Evolutionary conservation across 768 basidiomycete species (phyloP), one percentile per base, ranked within the genome.

Genomic region (Leccinum ochraceum): DNA sequence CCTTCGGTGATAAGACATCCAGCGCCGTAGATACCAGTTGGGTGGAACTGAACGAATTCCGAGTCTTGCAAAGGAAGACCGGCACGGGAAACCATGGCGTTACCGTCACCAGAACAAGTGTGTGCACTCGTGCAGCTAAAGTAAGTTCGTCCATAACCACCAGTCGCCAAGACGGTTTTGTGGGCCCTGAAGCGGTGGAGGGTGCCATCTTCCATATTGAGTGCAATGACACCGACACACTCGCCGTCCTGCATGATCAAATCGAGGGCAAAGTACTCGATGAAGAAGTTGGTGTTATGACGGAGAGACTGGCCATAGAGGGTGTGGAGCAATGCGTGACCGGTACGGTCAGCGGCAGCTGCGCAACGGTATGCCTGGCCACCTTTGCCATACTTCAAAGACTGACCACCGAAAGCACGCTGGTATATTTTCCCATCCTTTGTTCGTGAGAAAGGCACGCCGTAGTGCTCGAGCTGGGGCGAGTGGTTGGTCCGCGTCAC

Each of bases 41-140:
- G 97, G 76, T 98, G 97, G 92, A 99, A 99, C 75, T 99, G 97
- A n/a, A 98, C 95, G 74, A 99, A 99, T 77, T 99, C 97, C 62
- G 90, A 76, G 78, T 99, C 97, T 79, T 98, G 97, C 49, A 98
- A 81, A 57, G 97, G 97, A 56, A 99, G 81, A 34, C 97, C 97
- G 28, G 97, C 97, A 70, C 97, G 87, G 54, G 88, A 88, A 65
- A 98, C 94, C 97, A 99, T 99, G 34, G 93, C 97, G 70, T 98
- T 98, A 61, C 97, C 97, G 66, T 99, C 97, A 72, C 97, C 97
- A 57, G 96, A 92, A 79, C 97, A 99, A 17, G 97, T 99, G 76
- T 99, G 97, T 50, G 97, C 97, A 72, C 92, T 94, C 39, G 97
- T 98, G 80, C 97, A 97, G 72, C 91, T 94, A 80, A 98, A 99